Conservation (phyloP, 768 basidiomycete species). For the Fomitopsis pulvina region DNA sequence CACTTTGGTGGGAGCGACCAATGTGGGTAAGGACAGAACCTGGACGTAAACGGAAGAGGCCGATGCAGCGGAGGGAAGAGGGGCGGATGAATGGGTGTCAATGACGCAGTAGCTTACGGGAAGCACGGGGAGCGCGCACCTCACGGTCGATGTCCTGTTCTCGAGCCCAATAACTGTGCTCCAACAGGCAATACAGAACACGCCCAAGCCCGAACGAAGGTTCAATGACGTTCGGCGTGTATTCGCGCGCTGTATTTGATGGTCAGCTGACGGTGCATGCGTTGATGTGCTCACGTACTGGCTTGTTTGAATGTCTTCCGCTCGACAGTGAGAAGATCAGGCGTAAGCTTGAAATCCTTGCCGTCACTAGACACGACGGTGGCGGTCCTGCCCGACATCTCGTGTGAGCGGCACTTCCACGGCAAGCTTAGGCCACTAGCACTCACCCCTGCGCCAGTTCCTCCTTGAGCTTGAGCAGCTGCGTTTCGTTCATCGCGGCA, state of each 20-base stretch:
- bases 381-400: slow-evolving; percentile 36
- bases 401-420: background rate
- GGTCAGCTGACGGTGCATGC: slow-evolving; percentile 21
- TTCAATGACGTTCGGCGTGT: slow-evolving; percentile 96
- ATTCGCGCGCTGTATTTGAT: slow-evolving; percentile 72
- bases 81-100: slow-evolving; percentile 3
- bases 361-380: slow-evolving; percentile 54
- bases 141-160: slow-evolving; percentile 88
- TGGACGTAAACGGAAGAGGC: slow-evolving; percentile 28
- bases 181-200: slow-evolving; percentile 88
- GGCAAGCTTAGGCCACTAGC: background rate
- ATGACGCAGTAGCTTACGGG: slow-evolving; percentile 12
- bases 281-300: slow-evolving; percentile 38
- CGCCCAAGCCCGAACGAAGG: slow-evolving; percentile 98
- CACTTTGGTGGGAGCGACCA: slow-evolving; percentile 94
- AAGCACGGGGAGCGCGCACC: slow-evolving; percentile 39
- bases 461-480: slow-evolving; percentile 57
- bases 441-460: slow-evolving; percentile 72
- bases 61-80: slow-evolving; percentile 2
- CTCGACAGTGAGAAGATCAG: slow-evolving; percentile 71
- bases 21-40: slow-evolving; percentile 86
- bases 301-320: slow-evolving; percentile 84
- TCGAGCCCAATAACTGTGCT: slow-evolving; percentile 94
- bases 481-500: slow-evolving; percentile 57
- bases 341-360: slow-evolving; percentile 61